Evolutionary conservation across 1,139 yeast species (phyloP), one percentile per base, ranked within the genome.

Genomic region (Pichia terricola): DNA sequence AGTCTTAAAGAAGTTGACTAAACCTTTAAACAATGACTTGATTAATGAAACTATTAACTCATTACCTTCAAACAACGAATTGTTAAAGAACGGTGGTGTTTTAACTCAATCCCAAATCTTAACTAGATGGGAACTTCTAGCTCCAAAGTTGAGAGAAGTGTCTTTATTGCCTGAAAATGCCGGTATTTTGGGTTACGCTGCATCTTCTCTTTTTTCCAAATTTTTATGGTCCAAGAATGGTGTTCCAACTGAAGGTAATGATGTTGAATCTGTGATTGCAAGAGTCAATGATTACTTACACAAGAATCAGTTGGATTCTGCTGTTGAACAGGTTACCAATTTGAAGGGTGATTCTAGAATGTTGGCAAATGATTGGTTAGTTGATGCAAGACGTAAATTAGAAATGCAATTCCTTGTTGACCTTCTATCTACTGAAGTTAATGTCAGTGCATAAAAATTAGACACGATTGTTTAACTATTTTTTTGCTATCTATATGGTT

Each of bases 291-390:
- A 79, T 43, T 79, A 85, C 53, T 72, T 91, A 59, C 71, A 77
- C 40, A 78, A 84, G 57, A 89, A 94, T 45, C 79, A 85, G 50
- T 73, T 91, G 55, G 88, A 83, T 59, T 75, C 77, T 50, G 98
- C 98, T 5, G 94, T 91, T 34, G 95, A 88, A 59, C 96, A 89
- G 65, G 94, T 84, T 45, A 82, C 95, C 50, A 75, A 78, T 53
- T 75, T 94, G 63, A 84, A 85, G 65, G 98, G 98, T 35, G 87
- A 96, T 96, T 77, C 95, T 38, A 81, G 94, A 72, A 77, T 76
- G 58, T 73, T 91, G 55, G 94, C 96, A 37, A 78, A 79, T 54
- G 96, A 87, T 63, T 91, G 97, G 97, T 77, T 94, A 36, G 66
- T 69, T 38, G 94, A 86, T 62, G 89, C 94, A 40, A 80, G 96